Evolutionary conservation across 2,329 filamentous ascomycete species (phyloP), one percentile per base, ranked within the genome.

Genomic region (Fusarium sp.): DNA sequence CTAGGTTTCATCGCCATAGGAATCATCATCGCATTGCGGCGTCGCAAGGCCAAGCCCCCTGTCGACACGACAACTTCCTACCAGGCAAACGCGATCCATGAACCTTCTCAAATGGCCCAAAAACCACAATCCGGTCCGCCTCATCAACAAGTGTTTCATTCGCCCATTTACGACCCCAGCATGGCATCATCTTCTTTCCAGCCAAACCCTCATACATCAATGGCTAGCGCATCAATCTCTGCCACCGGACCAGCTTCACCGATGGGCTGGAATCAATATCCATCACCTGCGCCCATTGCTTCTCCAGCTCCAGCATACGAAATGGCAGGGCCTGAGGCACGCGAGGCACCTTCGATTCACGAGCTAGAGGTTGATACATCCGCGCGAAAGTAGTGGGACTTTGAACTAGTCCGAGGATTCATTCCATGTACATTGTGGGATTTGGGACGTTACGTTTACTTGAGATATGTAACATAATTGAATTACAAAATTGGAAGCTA

Each of bases 301-400:
- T 44, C 49, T 8, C 56, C 49, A 8, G 56, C 56, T 4, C 56
- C 56, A 2, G 56, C 56, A 0, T 59, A 59, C 15, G 56, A 59
- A 16, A 44, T 59, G 22, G 34, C 56, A n/a, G 49, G 56, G 1
- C 38, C 49, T 18, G 49, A 59, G 12, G 56, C 49, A 1, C 49
- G 49, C 5, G 56, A 59, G 1, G 38, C 40, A 3, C 34, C 54
- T 3, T 20, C 38, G 1, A 38, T 58, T 1, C 54, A 58, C 12
- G 56, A 58, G 4, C 15, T 58, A 27, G 48, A 27, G 3, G 18
- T 3, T 1, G 34, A n/a, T 10, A 6, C 10, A 4, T 38, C 34
- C 1, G 12, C 4, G 18, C 4, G 5, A 38, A 38, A 38, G 18
- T 38, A 38, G 29, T 30, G 3, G 6, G 29, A 30, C 7, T 7